phyloP scores from a whole-genome alignment of 352 stramenopile species.

The Phytophthora colocasiae region DNA sequence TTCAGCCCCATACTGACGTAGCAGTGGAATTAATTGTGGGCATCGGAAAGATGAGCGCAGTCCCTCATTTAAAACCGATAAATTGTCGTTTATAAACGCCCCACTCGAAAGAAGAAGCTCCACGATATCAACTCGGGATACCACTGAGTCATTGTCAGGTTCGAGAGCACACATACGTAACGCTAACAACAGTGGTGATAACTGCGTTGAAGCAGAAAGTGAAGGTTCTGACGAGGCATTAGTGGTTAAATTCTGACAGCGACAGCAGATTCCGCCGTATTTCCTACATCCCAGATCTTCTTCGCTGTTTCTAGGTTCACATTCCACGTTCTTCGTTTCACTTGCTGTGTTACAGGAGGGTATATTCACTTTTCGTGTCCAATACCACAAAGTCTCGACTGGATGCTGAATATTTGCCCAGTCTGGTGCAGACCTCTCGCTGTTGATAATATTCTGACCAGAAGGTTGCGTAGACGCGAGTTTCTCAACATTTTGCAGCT shows the following conservation, averaged over 20 bases:
- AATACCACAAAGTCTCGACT: slow-evolving; percentile 39
- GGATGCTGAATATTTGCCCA: slow-evolving; percentile 32
- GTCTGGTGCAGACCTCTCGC: slow-evolving; percentile 1
- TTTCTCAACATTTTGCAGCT: slow-evolving; percentile 1
- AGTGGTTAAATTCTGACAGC: slow-evolving; percentile 2
- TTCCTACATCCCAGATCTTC: slow-evolving; percentile 34
- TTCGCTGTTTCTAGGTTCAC: neutral
- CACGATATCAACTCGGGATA: slow-evolving; percentile 31
- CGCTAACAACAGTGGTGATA: slow-evolving; percentile 40
- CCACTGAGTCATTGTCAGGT: neutral
- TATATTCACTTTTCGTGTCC: slow-evolving; percentile 10
- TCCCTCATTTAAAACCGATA: slow-evolving; percentile 33
- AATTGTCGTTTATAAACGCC: slow-evolving; percentile 21
- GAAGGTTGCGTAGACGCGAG: neutral
- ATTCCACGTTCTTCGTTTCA: neutral
- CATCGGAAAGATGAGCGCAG: slow-evolving; percentile 22
- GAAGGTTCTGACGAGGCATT: neutral
- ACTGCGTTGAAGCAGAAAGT: neutral
- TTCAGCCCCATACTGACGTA: slow-evolving; percentile 36
- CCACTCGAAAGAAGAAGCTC: slow-evolving; percentile 39
- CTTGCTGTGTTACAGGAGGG: neutral
- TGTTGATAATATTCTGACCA: neutral
- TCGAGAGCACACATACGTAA: slow-evolving; percentile 37
- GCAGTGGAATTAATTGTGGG: slow-evolving; percentile 23
- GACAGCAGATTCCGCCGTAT: slow-evolving; percentile 33